Evolutionary conservation across 1,284 basidiomycete species (phyloP).

Genomic region (Leccinum pachyderme): DNA sequence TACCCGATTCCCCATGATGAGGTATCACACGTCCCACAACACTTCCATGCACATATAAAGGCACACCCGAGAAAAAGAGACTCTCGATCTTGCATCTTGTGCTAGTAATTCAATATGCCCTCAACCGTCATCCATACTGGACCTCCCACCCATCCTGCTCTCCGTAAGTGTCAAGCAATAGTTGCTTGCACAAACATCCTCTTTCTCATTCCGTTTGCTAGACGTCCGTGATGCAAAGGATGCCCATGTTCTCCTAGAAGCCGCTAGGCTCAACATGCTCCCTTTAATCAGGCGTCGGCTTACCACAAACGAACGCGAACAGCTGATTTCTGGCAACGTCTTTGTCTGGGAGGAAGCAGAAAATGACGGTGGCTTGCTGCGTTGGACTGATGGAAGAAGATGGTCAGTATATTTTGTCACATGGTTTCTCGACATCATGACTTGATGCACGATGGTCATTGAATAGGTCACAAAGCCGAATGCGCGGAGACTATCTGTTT

Average conservation of each 20-base stretch:
- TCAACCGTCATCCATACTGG: conserved; percentile 21
- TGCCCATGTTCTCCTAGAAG: conserved; percentile 70
- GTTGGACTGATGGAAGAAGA: conserved; percentile 76
- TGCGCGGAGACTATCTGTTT: conserved; percentile 77
- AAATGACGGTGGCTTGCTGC: conserved; percentile 68
- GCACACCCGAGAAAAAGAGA: conserved; percentile 3
- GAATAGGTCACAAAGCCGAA: conserved; percentile 74
- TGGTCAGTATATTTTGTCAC: conserved; percentile 44
- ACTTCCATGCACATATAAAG: conserved; percentile 26
- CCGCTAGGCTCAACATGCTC: conserved; percentile 65
- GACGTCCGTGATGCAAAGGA: conserved; percentile 71
- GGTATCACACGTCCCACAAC: conserved; percentile 18
- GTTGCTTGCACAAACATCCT: background rate
- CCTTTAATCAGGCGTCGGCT: conserved; percentile 70
- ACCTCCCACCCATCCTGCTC: conserved; percentile 52
- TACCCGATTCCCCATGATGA: conserved; percentile 15
- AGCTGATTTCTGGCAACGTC: conserved; percentile 66
- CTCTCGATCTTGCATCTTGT: conserved; percentile 4
- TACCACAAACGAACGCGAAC: conserved; percentile 63
- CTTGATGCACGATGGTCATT: conserved; percentile 2
- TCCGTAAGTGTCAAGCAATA: conserved; percentile 42
- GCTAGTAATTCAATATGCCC: conserved; percentile 11
- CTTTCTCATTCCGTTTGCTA: conserved; percentile 30
- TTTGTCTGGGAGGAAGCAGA: conserved; percentile 84
- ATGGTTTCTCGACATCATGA: background rate